phyloP scores from a whole-genome alignment of 495 filamentous ascomycete genomes.

The Sporormia fimetaria region DNA sequence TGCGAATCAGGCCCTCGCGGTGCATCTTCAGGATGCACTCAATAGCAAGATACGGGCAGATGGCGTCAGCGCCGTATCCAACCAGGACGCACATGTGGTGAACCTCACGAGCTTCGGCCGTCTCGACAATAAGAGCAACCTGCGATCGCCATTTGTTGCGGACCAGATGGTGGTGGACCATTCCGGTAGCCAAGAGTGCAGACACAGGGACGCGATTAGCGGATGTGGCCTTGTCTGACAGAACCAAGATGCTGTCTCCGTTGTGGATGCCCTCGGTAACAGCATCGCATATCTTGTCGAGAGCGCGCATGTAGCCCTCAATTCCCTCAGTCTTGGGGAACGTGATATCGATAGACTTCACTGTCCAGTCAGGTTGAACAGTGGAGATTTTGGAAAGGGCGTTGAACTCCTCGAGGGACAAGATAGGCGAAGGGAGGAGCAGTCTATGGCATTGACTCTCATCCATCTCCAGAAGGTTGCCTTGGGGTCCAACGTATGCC shows the following conservation, averaged over 20 bases:
- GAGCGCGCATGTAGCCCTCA: conserved; percentile 73
- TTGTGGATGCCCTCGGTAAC: conserved; percentile 76
- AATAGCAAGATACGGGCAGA: conserved; percentile 94
- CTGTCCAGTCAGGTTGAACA: conserved; percentile 72
- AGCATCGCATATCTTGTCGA: conserved; percentile 82
- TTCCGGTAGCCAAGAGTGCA: conserved; percentile 77
- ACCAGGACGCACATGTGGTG: conserved; percentile 98
- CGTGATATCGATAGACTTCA: conserved; percentile 90
- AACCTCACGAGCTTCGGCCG: conserved; percentile 93
- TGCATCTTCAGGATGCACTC: conserved; percentile 99
- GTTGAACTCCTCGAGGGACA: conserved; percentile 89
- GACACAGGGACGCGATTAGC: conserved; percentile 80
- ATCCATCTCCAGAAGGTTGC: conserved; percentile 94
- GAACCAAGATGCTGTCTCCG: conserved; percentile 74
- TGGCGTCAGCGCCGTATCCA: conserved; percentile 90
- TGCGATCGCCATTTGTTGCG: conserved; percentile 92
- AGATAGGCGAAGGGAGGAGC: conserved; percentile 78
- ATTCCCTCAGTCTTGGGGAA: conserved; percentile 84
- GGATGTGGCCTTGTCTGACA: conserved; percentile 83
- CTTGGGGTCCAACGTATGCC: conserved; percentile 95
- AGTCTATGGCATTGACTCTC: conserved; percentile 78
- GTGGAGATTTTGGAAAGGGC: conserved; percentile 67
- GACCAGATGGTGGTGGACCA: conserved; percentile 96
- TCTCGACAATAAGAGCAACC: conserved; percentile 83
- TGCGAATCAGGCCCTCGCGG: conserved; percentile 85